Conservation (phyloP, 768 basidiomycete species). For the Termitomyces sp. region DNA sequence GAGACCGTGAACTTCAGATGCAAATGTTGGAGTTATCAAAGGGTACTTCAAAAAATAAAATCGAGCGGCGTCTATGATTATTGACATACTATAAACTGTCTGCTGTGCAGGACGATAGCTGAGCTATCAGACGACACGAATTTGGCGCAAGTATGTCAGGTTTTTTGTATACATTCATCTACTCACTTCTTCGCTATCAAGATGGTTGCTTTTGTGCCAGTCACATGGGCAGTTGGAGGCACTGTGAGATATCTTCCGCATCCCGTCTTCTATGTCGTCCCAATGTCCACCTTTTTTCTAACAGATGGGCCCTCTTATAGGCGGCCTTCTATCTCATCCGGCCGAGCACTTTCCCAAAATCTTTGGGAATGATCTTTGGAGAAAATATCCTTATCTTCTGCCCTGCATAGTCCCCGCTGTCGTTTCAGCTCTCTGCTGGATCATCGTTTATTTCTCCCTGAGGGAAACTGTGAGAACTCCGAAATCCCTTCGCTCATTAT, state of each 20-base stretch:
- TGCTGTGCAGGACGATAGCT: slow-evolving; percentile 47
- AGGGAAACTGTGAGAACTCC: slow-evolving; percentile 39
- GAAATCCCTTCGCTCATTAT: slow-evolving; percentile 18
- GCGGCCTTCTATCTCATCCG: slow-evolving; percentile 50
- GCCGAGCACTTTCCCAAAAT: slow-evolving; percentile 44
- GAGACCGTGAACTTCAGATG: slow-evolving; percentile 24
- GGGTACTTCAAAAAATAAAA: slow-evolving; percentile 19
- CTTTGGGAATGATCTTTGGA: slow-evolving; percentile 45
- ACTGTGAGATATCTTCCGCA: slow-evolving; percentile 4
- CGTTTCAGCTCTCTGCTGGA: slow-evolving; percentile 48
- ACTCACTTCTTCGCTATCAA: slow-evolving; percentile 9
- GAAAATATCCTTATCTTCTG: slow-evolving; percentile 56
- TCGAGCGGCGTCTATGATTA: neutral
- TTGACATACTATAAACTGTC: neutral
- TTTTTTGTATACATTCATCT: neutral
- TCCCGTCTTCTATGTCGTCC: neutral
- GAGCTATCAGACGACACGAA: slow-evolving; percentile 73
- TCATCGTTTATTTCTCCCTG: slow-evolving; percentile 44
- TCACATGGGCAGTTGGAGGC: slow-evolving; percentile 30
- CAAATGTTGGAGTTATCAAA: slow-evolving; percentile 69
- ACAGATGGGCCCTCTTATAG: slow-evolving; percentile 47
- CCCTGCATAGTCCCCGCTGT: slow-evolving; percentile 63
- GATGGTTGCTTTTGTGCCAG: slow-evolving; percentile 64
- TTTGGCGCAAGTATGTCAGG: slow-evolving; percentile 42
- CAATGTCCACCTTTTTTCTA: neutral